These are phyloP conservation scores for Eucalyptus pauciflora DNA, from an alignment of 345 rosid genomes.

Conservation along the genomic window DNA sequence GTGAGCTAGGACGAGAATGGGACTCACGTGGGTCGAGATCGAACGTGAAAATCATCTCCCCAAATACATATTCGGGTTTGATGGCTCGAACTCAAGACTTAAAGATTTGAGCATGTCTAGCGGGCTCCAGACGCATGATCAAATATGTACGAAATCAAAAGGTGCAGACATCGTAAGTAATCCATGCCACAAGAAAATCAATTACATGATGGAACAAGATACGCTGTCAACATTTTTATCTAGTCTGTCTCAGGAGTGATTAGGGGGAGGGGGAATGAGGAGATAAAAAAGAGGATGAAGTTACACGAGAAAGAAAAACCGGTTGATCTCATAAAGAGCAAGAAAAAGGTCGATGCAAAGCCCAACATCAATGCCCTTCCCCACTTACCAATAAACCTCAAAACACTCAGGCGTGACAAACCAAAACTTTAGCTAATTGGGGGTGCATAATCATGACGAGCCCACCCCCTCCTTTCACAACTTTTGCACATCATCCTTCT, in stretches of 20 bases:
- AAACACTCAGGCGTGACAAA: conserved; percentile 59
- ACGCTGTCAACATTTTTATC: background rate
- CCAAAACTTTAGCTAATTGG: conserved; percentile 39
- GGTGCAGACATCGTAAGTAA: background rate
- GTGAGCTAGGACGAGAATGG: background rate
- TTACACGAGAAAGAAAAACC: background rate
- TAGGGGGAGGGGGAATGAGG: background rate
- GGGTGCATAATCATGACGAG: conserved; percentile 78
- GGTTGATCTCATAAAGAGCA: background rate
- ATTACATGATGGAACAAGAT: background rate
- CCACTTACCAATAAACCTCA: conserved; percentile 9
- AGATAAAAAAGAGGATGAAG: background rate
- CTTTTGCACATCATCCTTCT: conserved; percentile 26
- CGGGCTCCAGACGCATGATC: rapidly evolving
- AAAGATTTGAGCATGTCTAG: background rate
- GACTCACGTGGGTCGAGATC: background rate
- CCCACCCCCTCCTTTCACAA: conserved; percentile 6
- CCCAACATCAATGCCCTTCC: background rate
- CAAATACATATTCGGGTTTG: background rate
- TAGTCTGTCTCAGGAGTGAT: background rate
- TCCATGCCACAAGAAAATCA: background rate
- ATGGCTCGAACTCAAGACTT: background rate
- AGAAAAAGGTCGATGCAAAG: background rate
- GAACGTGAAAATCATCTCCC: background rate
- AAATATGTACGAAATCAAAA: background rate